Evolutionary conservation across 177 flowering plant genomes (phyloP), one percentile per base, ranked within the genome.

Genomic region (Telopea speciosissima): DNA sequence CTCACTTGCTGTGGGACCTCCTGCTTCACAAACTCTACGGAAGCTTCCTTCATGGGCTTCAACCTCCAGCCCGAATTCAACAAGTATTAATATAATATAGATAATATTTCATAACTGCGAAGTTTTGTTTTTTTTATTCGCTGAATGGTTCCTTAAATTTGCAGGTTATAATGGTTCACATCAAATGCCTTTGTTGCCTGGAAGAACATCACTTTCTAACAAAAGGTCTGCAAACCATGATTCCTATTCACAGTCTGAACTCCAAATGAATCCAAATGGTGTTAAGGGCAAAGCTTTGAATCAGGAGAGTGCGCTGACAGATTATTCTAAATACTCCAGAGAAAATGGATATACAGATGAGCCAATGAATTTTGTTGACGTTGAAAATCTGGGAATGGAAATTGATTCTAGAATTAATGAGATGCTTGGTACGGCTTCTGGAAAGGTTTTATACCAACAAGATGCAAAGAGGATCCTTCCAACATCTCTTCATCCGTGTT

Each of bases 381-480:
- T 68, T 42, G 61, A 40, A 3, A 65, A 52, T 68, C 28, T 68
- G 40, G 64, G 67, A 66, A 45, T 31, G 36, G 42, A 28, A 45
- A 64, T 72, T 42, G 74, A 72, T 70, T 73, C 77, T 8, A 71
- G 72, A 62, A 76, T 74, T 69, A 26, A 77, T 45, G 76, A 70
- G 72, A 68, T 24, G 24, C 42, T 73, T 71, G 75, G 71, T 13
- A 42, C 67, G 63, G 79, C 75, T 24, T 69, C 54, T 73, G 82
- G 76, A 63, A 81, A 74, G 28, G 33, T 78, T 65, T 76, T 81
- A 64, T 82, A 87, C 62, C 76, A 83, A 59, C 82, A 84, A 74
- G 73, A 74, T 62, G 16, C 60, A 28, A 86, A 70, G 78, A 82
- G 91, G 79, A 74, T 78, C 24, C 88, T 90, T 82, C 91, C 92